Evolutionary conservation across 2,329 filamentous ascomycete species (phyloP).

Genomic region (Ceratocystiopsis sp.): DNA sequence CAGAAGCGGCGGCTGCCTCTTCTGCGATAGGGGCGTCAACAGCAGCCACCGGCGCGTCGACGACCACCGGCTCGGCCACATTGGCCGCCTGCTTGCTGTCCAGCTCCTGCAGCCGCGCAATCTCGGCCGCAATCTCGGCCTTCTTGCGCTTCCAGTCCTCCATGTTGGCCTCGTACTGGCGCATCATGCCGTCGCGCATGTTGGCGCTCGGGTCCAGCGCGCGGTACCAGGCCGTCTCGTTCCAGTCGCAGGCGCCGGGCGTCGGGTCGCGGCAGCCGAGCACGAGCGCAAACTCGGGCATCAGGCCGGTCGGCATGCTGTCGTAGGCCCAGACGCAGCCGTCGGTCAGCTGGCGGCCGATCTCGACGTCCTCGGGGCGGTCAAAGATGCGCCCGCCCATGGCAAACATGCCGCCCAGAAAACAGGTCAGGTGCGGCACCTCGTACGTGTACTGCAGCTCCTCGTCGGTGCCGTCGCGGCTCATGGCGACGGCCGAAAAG

Average conservation of each 20-base stretch:
- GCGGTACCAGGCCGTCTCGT: conserved; percentile 31
- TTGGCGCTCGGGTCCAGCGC: conserved; percentile 28
- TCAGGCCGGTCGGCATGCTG: conserved; percentile 40
- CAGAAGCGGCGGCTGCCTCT: background rate
- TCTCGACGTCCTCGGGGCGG: conserved; percentile 40
- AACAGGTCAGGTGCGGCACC: conserved; percentile 47
- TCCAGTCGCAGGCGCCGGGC: conserved; percentile 30
- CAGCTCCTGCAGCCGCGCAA: conserved; percentile 8
- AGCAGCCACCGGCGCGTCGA: too few relatives aligned
- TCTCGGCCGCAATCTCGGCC: conserved; percentile 8
- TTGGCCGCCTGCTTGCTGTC: conserved; percentile 1
- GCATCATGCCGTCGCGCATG: conserved; percentile 25
- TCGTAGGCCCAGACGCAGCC: conserved; percentile 57
- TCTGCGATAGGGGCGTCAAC: background rate
- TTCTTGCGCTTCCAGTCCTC: conserved; percentile 23
- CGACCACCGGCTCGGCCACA: background rate
- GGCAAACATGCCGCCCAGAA: conserved; percentile 54
- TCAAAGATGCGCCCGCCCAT: conserved; percentile 47
- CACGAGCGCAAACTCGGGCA: conserved; percentile 39
- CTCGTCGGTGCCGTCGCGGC: conserved; percentile 21
- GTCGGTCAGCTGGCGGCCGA: conserved; percentile 45
- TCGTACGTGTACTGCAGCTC: conserved; percentile 37
- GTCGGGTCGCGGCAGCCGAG: conserved; percentile 28
- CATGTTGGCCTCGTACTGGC: conserved; percentile 21
- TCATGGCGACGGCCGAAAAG: conserved; percentile 47